Percentiles rank a stretch among this genome's conserved stretches.
These are phyloP conservation scores for Hyaloraphidium curvatum DNA, from an alignment of 192 early-diverging fungal genomes.

Conservation along the genomic window DNA sequence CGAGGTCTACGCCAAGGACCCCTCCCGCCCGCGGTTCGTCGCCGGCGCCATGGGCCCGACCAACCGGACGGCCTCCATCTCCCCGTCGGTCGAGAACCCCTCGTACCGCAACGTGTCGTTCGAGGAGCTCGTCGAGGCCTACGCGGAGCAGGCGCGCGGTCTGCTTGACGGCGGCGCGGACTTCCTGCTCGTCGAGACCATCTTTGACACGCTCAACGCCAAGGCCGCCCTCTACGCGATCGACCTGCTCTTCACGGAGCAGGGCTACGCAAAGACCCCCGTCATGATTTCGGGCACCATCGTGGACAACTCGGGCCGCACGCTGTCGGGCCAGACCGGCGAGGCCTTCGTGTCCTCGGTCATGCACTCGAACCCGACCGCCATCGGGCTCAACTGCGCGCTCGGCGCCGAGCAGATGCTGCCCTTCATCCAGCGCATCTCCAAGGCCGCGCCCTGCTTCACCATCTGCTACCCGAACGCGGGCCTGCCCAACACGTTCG, in stretches of 20 bases:
- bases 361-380: constrained; percentile 55
- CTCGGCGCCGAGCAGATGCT: constrained; percentile 85
- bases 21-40: constrained; percentile 76
- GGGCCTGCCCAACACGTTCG: constrained; percentile 91
- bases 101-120: constrained; percentile 87
- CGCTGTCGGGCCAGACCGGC: constrained; percentile 88
- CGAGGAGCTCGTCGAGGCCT: constrained; percentile 81
- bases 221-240: constrained; percentile 91
- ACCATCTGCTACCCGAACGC: constrained; percentile 92
- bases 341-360: constrained; percentile 86
- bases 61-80: constrained; percentile 89
- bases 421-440: constrained; percentile 82
- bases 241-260: constrained; percentile 62
- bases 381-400: constrained; percentile 69
- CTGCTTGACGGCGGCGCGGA: constrained; percentile 88
- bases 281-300: constrained; percentile 80
- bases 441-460: constrained; percentile 56
- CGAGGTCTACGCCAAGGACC: constrained; percentile 50
- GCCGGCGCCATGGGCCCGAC: constrained; percentile 68
- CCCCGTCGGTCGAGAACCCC: constrained; percentile 90
- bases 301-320: constrained; percentile 90
- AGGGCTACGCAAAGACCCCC: constrained; percentile 45
- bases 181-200: constrained; percentile 83
- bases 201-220: constrained; percentile 95
- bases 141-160: constrained; percentile 73